Conservation (phyloP, 2,329 filamentous ascomycete species). For the Aspergillus novoparasiticus region DNA sequence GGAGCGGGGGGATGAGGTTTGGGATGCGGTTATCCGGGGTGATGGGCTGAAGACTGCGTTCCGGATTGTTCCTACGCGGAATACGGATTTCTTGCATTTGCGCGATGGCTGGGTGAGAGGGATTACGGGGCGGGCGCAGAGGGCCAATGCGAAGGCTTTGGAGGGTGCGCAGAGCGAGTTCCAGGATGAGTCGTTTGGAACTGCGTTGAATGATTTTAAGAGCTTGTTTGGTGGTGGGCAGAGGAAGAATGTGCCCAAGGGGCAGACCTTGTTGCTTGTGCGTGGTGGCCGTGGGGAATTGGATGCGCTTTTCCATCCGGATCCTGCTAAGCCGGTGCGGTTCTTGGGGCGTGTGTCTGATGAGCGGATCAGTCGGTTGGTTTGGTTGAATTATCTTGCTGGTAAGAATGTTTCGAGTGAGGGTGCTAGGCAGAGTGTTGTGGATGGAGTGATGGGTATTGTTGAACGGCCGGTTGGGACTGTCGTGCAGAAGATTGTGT, state of each 20-base stretch:
- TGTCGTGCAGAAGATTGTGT: slow-evolving; percentile 73
- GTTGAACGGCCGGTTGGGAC: slow-evolving; percentile 87
- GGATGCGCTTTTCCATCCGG: slow-evolving; percentile 65
- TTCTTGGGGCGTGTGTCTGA: slow-evolving; percentile 73
- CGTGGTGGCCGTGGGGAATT: slow-evolving; percentile 68
- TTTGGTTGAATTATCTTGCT: slow-evolving; percentile 90
- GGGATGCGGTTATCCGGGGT: slow-evolving; percentile 69
- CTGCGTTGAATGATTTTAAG: slow-evolving; percentile 76
- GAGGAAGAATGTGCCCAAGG: slow-evolving; percentile 71
- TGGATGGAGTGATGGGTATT: slow-evolving; percentile 84
- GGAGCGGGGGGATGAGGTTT: slow-evolving; percentile 68
- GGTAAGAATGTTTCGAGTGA: slow-evolving; percentile 88
- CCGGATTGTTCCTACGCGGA: slow-evolving; percentile 84
- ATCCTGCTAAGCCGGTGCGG: slow-evolving; percentile 50
- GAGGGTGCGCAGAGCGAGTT: slow-evolving; percentile 48
- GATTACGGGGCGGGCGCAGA: slow-evolving; percentile 72
- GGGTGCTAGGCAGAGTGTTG: slow-evolving; percentile 75
- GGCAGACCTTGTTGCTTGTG: slow-evolving; percentile 72
- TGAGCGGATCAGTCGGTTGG: slow-evolving; percentile 74
- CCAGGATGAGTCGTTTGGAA: slow-evolving; percentile 75
- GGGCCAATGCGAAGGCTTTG: slow-evolving; percentile 52
- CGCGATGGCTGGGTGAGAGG: slow-evolving; percentile 88
- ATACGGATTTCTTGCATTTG: slow-evolving; percentile 92
- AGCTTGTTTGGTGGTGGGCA: slow-evolving; percentile 74
- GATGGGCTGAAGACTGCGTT: slow-evolving; percentile 74